These are phyloP conservation scores for Acacia crassicarpa DNA, from an alignment of 306 rosid genomes.

Conservation along the genomic window DNA sequence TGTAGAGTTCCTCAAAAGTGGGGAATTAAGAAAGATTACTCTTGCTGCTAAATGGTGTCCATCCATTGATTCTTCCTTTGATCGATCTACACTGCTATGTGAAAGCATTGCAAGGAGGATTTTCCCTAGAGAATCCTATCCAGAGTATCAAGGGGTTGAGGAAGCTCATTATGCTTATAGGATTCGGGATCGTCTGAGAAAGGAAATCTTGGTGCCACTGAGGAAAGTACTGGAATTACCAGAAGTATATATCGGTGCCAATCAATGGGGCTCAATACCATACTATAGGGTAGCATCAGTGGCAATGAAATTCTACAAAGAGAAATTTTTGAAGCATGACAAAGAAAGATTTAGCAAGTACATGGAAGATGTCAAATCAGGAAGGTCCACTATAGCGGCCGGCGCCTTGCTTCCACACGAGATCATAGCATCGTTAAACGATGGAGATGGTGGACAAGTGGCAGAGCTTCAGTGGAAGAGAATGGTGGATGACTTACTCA, in stretches of 20 bases:
- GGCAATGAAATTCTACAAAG: slow-evolving; percentile 59
- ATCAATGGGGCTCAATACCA: slow-evolving; percentile 51
- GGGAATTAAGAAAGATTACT: slow-evolving; percentile 38
- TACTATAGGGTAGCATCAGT: slow-evolving; percentile 67
- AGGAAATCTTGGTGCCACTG: slow-evolving; percentile 60
- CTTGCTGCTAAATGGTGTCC: slow-evolving; percentile 90
- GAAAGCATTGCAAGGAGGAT: slow-evolving; percentile 47
- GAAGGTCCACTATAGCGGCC: slow-evolving; percentile 45
- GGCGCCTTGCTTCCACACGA: slow-evolving; percentile 75
- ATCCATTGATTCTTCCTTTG: slow-evolving; percentile 67
- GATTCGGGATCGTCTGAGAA: slow-evolving; percentile 67
- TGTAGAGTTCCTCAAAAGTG: slow-evolving; percentile 39
- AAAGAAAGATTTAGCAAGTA: slow-evolving; percentile 48
- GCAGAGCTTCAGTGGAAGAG: slow-evolving; percentile 80
- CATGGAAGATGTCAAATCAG: slow-evolving; percentile 40
- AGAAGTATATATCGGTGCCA: slow-evolving; percentile 66
- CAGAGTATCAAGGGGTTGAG: slow-evolving; percentile 59
- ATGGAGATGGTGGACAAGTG: slow-evolving; percentile 41
- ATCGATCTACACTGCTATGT: slow-evolving; percentile 55
- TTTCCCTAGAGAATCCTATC: slow-evolving; percentile 42
- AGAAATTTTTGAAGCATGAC: slow-evolving; percentile 57
- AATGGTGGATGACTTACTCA: slow-evolving; percentile 53
- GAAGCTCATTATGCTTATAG: slow-evolving; percentile 74
- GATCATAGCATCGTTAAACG: slow-evolving; percentile 23
- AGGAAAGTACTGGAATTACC: slow-evolving; percentile 69